Evolutionary conservation across 2,329 filamentous ascomycete species (phyloP).

Genomic region (Helotiales sp.): DNA sequence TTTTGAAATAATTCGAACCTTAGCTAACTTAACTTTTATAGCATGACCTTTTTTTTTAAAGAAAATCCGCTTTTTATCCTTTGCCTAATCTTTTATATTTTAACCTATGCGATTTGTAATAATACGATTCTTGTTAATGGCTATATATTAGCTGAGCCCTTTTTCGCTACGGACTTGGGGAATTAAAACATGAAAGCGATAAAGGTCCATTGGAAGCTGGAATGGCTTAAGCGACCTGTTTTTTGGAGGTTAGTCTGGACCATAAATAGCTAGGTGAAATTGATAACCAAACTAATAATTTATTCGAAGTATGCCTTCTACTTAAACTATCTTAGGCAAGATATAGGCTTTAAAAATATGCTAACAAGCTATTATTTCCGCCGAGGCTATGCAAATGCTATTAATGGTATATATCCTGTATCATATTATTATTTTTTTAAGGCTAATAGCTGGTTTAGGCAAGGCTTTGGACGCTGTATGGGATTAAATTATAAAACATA

Average conservation of each 20-base stretch:
- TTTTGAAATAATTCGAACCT: constrained; percentile 1
- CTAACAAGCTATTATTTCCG: constrained; percentile 36
- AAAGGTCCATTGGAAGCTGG: constrained; percentile 34
- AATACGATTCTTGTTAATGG: constrained; percentile 30
- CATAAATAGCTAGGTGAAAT: constrained; percentile 27
- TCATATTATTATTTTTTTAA: constrained; percentile 12
- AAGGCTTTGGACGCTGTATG: constrained; percentile 26
- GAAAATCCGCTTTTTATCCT: constrained; percentile 34
- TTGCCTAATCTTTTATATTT: constrained; percentile 32
- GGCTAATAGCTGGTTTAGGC: constrained; percentile 24
- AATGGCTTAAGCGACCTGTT: constrained; percentile 29
- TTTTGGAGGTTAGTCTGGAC: constrained; percentile 29
- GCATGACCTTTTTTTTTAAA: constrained; percentile 33
- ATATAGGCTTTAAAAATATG: constrained; percentile 31
- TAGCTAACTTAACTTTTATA: constrained; percentile 28
- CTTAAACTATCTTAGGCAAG: constrained; percentile 28
- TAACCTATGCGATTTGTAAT: constrained; percentile 27
- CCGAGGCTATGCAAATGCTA: constrained; percentile 29
- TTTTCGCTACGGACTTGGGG: constrained; percentile 30
- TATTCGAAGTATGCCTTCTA: constrained; percentile 33
- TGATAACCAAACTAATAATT: constrained; percentile 25
- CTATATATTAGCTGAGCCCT: constrained; percentile 31
- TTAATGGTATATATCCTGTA: constrained; percentile 32
- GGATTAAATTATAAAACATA: constrained; percentile 32
- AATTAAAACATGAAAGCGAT: constrained; percentile 23